Evolutionary conservation across 495 filamentous ascomycete species (phyloP), one percentile per base, ranked within the genome.

Genomic region (Pseudoneurospora amorphoporcata): DNA sequence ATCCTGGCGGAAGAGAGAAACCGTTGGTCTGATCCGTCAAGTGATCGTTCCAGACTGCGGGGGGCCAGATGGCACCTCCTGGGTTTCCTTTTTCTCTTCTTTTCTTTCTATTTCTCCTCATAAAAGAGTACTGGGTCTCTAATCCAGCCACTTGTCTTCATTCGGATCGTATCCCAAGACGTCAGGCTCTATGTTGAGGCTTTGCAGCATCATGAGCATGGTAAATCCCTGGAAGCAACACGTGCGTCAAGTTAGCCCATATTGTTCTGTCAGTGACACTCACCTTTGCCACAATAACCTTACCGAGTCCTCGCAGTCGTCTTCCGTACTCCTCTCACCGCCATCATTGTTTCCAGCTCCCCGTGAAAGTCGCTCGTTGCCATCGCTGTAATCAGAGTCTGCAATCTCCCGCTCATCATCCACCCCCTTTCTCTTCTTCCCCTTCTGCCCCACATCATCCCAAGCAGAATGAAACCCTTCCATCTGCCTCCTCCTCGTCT

Each of bases 151-250:
- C 38, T 72, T 80, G 2, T 76, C 76, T 72, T 80, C 79, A 10
- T 40, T 70, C 2, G 73, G 68, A 75, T 80, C 77, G 14, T 73
- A 80, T 3, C 76, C 76, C 68, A 80, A 42, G 8, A 77, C 41
- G 14, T 76, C 73, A 12, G 76, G 79, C 42, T 79, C 79, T 39
- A 80, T 80, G 69, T 78, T 78, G 32, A 80, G 72, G 43, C 76
- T 80, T 72, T 75, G 75, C 45, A 80, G 73, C 79, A 80, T 80
- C 76, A 76, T 77, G 8, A 74, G 32, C 77, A 80, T 78, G 35
- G 79, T 79, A 70, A 79, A 80, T 6, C 71, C 76, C 75, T 80
- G 70, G 19, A 42, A 68, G 43, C 53, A 65, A 35, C 29, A 65
- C 29, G 53, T 65, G 53, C 53, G 53, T 65, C 14, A 61, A 53